phyloP scores from a whole-genome alignment of 2,329 filamentous ascomycete species.

The Fusarium sororula region DNA sequence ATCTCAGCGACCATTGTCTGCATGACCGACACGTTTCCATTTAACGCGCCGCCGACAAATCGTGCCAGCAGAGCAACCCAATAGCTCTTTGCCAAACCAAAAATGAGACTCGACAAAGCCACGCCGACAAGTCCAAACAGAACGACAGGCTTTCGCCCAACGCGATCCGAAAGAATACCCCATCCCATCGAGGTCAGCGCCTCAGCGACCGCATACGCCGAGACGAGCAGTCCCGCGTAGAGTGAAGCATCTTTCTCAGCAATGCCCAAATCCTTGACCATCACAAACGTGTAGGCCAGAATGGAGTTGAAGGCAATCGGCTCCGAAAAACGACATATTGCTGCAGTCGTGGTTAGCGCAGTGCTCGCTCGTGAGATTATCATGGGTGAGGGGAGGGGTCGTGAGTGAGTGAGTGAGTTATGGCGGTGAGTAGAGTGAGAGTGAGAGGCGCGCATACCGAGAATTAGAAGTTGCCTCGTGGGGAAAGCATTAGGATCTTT shows the following conservation, averaged over 20 bases:
- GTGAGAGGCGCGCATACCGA: conserved; percentile 10
- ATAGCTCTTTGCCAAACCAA: conserved; percentile 82
- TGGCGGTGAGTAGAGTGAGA: conserved; percentile 6
- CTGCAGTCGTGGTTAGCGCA: conserved; percentile 14
- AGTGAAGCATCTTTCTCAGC: conserved; percentile 75
- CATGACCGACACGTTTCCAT: conserved; percentile 90
- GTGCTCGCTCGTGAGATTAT: not conserved
- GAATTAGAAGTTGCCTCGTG: conserved; percentile 23
- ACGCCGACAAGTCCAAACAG: conserved; percentile 80
- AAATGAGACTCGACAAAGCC: conserved; percentile 78
- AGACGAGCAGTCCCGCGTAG: conserved; percentile 87
- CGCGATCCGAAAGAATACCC: conserved; percentile 64
- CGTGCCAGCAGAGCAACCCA: conserved; percentile 85
- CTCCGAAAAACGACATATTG: conserved; percentile 68
- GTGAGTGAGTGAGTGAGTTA: not conserved
- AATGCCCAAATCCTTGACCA: conserved; percentile 83
- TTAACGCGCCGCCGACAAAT: conserved; percentile 84
- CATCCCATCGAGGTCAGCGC: conserved; percentile 78
- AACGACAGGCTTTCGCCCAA: conserved; percentile 75
- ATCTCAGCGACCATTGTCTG: conserved; percentile 91
- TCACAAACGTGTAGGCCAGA: conserved; percentile 86
- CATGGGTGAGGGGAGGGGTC: not conserved
- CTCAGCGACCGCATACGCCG: conserved; percentile 87
- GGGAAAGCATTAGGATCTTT: conserved; percentile 25
- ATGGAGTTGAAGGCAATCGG: conserved; percentile 95